phyloP scores from a whole-genome alignment of 495 filamentous ascomycete species.

The Astrothelium subdiscretum region DNA sequence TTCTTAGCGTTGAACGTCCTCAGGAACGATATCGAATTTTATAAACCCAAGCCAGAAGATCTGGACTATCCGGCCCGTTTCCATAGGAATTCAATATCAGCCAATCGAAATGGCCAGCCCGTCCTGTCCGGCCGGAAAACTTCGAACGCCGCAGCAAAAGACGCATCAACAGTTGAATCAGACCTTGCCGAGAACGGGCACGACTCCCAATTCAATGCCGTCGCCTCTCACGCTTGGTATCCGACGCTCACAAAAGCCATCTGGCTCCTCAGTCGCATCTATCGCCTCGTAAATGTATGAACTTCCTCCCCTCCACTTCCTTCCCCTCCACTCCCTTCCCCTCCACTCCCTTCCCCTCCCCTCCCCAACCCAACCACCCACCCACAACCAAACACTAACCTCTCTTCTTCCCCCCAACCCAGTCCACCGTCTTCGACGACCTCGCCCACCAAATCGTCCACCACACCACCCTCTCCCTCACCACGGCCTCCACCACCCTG shows the following conservation, averaged over 20 bases:
- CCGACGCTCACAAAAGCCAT: conserved; percentile 67
- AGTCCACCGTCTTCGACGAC: conserved; percentile 66
- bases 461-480: conserved; percentile 56
- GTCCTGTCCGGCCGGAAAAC: conserved; percentile 27
- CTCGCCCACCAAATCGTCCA: conserved; percentile 69
- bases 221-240: conserved; percentile 37
- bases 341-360: not conserved
- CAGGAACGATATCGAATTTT: conserved; percentile 57
- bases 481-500: conserved; percentile 39
- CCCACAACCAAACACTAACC: not conserved
- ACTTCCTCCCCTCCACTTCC: not conserved
- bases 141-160: conserved; percentile 25
- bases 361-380: not conserved
- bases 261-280: conserved; percentile 73
- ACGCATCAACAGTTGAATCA: conserved; percentile 39
- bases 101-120: conserved; percentile 30
- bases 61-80: conserved; percentile 52
- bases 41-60: conserved; percentile 56
- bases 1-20: conserved; percentile 57
- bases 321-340: conserved; percentile 2
- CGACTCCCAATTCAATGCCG: conserved; percentile 20
- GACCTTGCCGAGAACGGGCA: conserved; percentile 31
- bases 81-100: conserved; percentile 35
- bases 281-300: conserved; percentile 69
- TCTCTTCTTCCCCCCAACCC: not conserved